Evolutionary conservation across 441 rosid species (phyloP).

Genomic region (Erysimum cheiri): DNA sequence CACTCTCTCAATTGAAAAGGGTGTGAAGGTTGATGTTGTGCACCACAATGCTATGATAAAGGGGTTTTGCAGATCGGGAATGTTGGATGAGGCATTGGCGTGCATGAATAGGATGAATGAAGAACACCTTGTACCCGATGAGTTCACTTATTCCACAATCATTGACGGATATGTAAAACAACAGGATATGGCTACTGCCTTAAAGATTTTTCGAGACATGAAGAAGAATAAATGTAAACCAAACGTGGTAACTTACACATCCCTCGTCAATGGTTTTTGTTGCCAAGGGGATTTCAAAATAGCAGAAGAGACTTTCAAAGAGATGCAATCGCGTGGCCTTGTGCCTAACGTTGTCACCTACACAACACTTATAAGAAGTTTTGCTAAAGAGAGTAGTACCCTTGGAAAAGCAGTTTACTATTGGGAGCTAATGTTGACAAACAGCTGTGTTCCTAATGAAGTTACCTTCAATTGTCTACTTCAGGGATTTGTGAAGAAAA

Average conservation of each 20-base stretch:
- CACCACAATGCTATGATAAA: conserved; percentile 84
- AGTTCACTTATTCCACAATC: conserved; percentile 81
- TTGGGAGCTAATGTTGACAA: conserved; percentile 75
- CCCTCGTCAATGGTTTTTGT: conserved; percentile 77
- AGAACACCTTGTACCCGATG: conserved; percentile 62
- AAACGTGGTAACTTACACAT: conserved; percentile 76
- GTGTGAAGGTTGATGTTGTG: conserved; percentile 65
- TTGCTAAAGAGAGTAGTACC: conserved; percentile 66
- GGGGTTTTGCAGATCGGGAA: conserved; percentile 83
- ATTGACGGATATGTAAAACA: conserved; percentile 84
- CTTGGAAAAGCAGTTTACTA: conserved; percentile 63
- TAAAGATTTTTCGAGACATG: conserved; percentile 68
- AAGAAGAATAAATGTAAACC: conserved; percentile 66
- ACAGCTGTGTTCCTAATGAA: conserved; percentile 73
- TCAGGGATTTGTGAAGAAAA: conserved; percentile 65
- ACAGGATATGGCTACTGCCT: conserved; percentile 66
- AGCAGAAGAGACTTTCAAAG: conserved; percentile 67
- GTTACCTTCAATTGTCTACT: conserved; percentile 68
- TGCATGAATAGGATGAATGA: conserved; percentile 60
- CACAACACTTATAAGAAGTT: conserved; percentile 67
- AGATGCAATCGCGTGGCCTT: conserved; percentile 62
- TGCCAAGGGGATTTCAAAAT: conserved; percentile 52
- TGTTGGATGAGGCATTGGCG: conserved; percentile 65
- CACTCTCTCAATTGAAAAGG: conserved; percentile 56
- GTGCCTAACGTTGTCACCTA: conserved; percentile 83